phyloP scores from a whole-genome alignment of 2,329 filamentous ascomycete species.

The Aspergillus luchuensis region DNA sequence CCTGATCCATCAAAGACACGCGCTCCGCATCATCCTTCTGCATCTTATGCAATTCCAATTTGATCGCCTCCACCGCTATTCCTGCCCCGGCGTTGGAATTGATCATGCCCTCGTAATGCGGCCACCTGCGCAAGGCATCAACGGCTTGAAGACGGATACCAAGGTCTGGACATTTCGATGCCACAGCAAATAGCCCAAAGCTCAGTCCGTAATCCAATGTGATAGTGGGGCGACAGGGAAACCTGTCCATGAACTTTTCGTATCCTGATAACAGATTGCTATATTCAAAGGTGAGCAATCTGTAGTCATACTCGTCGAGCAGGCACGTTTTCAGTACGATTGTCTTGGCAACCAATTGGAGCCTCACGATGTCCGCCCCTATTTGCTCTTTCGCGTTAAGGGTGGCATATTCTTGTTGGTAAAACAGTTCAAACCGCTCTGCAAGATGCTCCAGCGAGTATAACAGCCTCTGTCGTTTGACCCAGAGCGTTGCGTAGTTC shows the following conservation, averaged over 20 bases:
- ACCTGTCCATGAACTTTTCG: constrained; percentile 9
- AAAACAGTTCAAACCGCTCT: background rate
- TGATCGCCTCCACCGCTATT: constrained; percentile 10
- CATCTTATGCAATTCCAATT: constrained; percentile 4
- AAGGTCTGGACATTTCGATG: constrained; percentile 16
- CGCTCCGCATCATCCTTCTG: background rate
- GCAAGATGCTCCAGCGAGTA: background rate
- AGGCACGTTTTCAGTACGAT: constrained; percentile 16
- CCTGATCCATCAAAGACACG: too few relatives aligned
- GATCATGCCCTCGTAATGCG: constrained; percentile 21
- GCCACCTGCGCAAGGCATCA: constrained; percentile 14
- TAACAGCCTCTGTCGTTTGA: background rate
- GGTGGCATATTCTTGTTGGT: background rate
- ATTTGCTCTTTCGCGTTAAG: constrained; percentile 7
- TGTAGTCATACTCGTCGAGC: constrained; percentile 3
- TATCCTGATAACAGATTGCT: constrained; percentile 1
- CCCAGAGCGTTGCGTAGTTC: constrained; percentile 7
- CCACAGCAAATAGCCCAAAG: constrained; percentile 15
- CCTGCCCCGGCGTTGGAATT: constrained; percentile 17
- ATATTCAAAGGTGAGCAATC: constrained; percentile 12
- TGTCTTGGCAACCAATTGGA: constrained; percentile 10
- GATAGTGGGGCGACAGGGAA: constrained; percentile 13
- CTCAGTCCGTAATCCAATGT: constrained; percentile 13
- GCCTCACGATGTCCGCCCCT: constrained; percentile 10
- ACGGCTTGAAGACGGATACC: constrained; percentile 17